Conservation (phyloP, 192 early-diverging fungal genomes). For the Backusella psychrophila region DNA sequence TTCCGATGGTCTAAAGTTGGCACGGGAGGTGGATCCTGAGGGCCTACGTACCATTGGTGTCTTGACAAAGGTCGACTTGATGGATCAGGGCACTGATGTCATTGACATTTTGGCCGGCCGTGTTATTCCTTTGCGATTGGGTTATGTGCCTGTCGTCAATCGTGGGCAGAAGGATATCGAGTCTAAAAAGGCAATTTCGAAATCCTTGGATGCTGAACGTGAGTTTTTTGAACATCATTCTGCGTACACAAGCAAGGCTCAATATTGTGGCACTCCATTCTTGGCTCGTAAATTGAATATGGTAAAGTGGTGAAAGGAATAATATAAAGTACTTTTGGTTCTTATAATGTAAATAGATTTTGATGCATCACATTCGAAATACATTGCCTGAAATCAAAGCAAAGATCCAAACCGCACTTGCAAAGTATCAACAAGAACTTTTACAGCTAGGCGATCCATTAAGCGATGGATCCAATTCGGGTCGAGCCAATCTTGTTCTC, state of each 20-base stretch:
- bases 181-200: slow-evolving; percentile 82
- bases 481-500: slow-evolving; percentile 88
- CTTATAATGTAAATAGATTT: slow-evolving; percentile 43
- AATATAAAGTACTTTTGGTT: background rate
- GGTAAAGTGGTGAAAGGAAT: slow-evolving; percentile 2
- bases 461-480: slow-evolving; percentile 62
- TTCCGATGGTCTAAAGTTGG: slow-evolving; percentile 97
- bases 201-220: slow-evolving; percentile 88
- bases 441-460: slow-evolving; percentile 89
- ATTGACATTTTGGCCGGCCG: slow-evolving; percentile 98
- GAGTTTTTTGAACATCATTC: slow-evolving; percentile 94
- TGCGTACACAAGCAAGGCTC: slow-evolving; percentile 94
- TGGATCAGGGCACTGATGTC: slow-evolving; percentile 99
- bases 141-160: slow-evolving; percentile 99
- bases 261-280: slow-evolving; percentile 99
- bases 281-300: slow-evolving; percentile 95
- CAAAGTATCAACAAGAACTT: slow-evolving; percentile 87
- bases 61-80: slow-evolving; percentile 98
- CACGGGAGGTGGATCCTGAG: slow-evolving; percentile 97
- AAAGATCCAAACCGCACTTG: slow-evolving; percentile 84
- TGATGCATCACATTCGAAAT: slow-evolving; percentile 99
- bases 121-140: slow-evolving; percentile 93
- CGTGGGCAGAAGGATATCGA: slow-evolving; percentile 98
- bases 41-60: slow-evolving; percentile 98
- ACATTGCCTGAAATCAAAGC: slow-evolving; percentile 99